Conservation (phyloP, 352 stramenopile species). For the Phytophthora multivora region DNA sequence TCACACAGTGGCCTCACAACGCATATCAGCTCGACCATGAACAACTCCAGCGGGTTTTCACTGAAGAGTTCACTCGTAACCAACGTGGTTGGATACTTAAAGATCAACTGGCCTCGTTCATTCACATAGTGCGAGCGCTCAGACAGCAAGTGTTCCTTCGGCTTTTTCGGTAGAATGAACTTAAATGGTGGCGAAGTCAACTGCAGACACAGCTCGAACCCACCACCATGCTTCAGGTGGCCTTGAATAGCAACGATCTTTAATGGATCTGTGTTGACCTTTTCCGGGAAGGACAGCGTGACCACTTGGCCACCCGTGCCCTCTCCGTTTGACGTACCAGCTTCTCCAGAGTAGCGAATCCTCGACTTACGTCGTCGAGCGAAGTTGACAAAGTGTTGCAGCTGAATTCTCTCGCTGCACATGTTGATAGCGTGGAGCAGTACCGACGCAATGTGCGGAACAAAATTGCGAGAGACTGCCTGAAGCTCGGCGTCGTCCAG, state of each 20-base stretch:
- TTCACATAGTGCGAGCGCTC: constrained; percentile 81
- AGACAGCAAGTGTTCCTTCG: constrained; percentile 60
- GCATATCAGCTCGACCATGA: constrained; percentile 89
- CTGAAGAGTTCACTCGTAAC: constrained; percentile 73
- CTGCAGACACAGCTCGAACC: constrained; percentile 82
- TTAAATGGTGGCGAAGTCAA: constrained; percentile 65
- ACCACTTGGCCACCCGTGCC: constrained; percentile 85
- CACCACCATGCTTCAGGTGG: constrained; percentile 75
- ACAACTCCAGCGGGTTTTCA: constrained; percentile 85
- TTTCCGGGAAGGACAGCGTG: constrained; percentile 86
- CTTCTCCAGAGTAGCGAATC: constrained; percentile 86
- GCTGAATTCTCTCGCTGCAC: constrained; percentile 83
- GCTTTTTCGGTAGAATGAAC: constrained; percentile 68
- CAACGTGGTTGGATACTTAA: constrained; percentile 76
- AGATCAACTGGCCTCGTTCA: constrained; percentile 72
- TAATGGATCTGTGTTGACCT: constrained; percentile 82
- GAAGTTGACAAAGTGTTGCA: constrained; percentile 90
- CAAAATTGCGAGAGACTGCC: constrained; percentile 33
- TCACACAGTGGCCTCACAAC: constrained; percentile 87
- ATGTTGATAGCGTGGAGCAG: constrained; percentile 86
- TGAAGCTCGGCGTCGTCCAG: constrained; percentile 31
- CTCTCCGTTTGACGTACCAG: constrained; percentile 47
- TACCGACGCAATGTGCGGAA: constrained; percentile 77
- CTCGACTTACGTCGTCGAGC: constrained; percentile 79
- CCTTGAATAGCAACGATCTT: constrained; percentile 81